Evolutionary conservation across 2,329 filamentous ascomycete species (phyloP), one percentile per base, ranked within the genome.

Genomic region (Torrubiellomyces zombiae): DNA sequence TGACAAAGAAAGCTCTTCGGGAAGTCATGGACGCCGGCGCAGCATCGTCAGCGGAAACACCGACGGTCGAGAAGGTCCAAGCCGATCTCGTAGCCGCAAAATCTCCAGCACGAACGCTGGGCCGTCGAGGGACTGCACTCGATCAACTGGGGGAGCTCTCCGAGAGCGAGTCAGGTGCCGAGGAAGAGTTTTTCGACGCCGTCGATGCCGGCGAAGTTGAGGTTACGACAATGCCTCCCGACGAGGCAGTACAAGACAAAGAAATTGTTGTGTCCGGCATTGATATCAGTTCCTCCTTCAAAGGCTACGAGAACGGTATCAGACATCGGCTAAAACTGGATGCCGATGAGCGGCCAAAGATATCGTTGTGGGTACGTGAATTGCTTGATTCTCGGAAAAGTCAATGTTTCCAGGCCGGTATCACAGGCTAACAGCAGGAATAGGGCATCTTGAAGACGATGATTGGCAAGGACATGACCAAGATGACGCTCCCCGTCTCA

Each of bases 391-490:
- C 17, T n/a, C 4, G 7, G 9, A 14, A 20, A n/a, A 21, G 12
- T 16, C 5, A 14, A 9, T 10, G 17, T 8, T 9, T 9, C 15
- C 6, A 14, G 6, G 15, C 3, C 11, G 8, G 18, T 18, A 5
- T n/a, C 21, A 13, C 8, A 23, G 24, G 18, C 44, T 49, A 33
- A 50, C 34, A 20, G n/a, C n/a, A 7, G 9, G 18, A 23, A 15
- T 35, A 94, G 85, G 77, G 78, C 37, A 94, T 98, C 38, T 58
- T 98, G 34, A 98, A 95, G 57, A 95, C 86, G 13, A 95, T 98
- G 89, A 93, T 98, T 51, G 89, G 89, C 34, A 95, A 98, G 50
- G 89, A 98, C 45, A 95, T 98, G 89, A 95, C 89, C 18, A 95
- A 91, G 59, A 98, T 98, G 86, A 95, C 89, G 1, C 58, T 98